A percentile compares a stretch with the other conserved stretches of the same genome.
These are phyloP conservation scores for Pyrus hybrid DNA, from an alignment of 331 rosid genomes.

Conservation along the genomic window DNA sequence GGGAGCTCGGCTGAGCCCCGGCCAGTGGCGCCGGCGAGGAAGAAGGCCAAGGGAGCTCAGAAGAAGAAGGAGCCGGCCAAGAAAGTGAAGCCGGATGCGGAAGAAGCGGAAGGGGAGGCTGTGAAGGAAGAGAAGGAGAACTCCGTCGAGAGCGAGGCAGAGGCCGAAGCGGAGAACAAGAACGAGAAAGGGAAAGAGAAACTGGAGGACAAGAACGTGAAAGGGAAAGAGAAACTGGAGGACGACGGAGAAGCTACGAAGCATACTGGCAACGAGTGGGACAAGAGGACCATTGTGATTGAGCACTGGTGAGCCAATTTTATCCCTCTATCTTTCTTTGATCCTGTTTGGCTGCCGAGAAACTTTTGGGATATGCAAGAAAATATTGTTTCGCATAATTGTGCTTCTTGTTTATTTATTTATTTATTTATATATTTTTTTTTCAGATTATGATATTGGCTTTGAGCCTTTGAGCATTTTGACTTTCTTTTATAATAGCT, in stretches of 20 bases:
- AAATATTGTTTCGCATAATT: background rate
- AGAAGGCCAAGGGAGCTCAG: conserved; percentile 15
- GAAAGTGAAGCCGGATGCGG: background rate
- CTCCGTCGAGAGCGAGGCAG: background rate
- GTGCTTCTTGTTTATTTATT: background rate
- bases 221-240: background rate
- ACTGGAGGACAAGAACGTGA: background rate
- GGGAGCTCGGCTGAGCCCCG: background rate
- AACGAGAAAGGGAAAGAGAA: background rate
- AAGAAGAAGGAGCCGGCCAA: background rate
- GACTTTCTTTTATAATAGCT: background rate
- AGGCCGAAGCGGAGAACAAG: background rate
- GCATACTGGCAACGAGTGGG: background rate
- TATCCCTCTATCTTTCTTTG: background rate
- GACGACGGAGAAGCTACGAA: background rate
- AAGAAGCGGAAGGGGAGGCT: background rate
- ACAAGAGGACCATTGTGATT: conserved; percentile 30
- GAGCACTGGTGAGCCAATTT: conserved; percentile 40
- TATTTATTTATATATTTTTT: background rate
- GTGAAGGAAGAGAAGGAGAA: background rate
- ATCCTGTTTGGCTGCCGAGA: background rate
- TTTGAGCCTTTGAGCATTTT: background rate
- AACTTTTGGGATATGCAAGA: background rate
- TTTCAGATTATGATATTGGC: background rate
- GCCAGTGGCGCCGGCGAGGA: conserved; percentile 13